phyloP scores from a whole-genome alignment of 805 yeast species.

The Saccharomycopsis sp. region DNA sequence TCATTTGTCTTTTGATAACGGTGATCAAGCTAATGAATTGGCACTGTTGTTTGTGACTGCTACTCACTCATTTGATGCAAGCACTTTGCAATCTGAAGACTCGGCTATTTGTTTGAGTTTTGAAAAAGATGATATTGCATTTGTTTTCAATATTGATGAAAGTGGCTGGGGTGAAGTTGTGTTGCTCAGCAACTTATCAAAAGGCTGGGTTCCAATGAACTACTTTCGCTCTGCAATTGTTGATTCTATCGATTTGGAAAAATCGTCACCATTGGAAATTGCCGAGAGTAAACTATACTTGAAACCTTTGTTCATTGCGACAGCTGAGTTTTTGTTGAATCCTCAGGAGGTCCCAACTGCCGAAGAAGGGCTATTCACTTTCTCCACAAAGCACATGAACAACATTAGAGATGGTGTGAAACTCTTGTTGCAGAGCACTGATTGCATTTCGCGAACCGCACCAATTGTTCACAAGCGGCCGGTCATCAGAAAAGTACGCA shows the following conservation, averaged over 20 bases:
- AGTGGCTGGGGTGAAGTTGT: conserved; percentile 90
- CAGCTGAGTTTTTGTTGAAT: conserved; percentile 57
- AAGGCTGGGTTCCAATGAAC: conserved; percentile 86
- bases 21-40: conserved; percentile 24
- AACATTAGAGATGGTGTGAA: conserved; percentile 68
- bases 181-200: conserved; percentile 45
- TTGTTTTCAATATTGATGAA: conserved; percentile 68
- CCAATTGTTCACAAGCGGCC: conserved; percentile 58
- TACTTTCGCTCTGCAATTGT: conserved; percentile 47
- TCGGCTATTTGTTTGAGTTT: conserved; percentile 68
- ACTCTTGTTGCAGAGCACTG: conserved; percentile 51
- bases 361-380: conserved; percentile 35
- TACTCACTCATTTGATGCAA: conserved; percentile 48
- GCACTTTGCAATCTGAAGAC: conserved; percentile 55
- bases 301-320: conserved; percentile 45
- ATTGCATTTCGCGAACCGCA: conserved; percentile 67
- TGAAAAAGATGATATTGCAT: conserved; percentile 59
- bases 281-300: conserved; percentile 44
- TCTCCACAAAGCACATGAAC: conserved; percentile 49
- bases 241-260: conserved; percentile 16
- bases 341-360: conserved; percentile 44
- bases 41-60: conserved; percentile 49
- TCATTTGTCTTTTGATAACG: neutral
- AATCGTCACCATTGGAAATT: conserved; percentile 22
- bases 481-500: conserved; percentile 52